Evolutionary conservation across 257 asterid species (phyloP), one percentile per base, ranked within the genome.

Genomic region (Plantago elongata): DNA sequence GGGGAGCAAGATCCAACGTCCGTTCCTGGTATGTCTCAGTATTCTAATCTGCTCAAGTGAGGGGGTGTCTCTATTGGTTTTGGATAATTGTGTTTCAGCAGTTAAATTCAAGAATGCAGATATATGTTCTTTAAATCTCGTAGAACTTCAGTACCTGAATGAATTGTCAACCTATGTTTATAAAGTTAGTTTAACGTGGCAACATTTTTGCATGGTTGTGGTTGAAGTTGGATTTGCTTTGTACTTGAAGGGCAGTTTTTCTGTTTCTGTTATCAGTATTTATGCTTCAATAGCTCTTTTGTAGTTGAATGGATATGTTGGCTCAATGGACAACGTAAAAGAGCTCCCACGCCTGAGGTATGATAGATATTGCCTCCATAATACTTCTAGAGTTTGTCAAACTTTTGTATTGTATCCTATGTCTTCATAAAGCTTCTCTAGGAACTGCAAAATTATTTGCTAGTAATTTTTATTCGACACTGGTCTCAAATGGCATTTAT

Each of bases 251-350:
- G 60, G 6, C 18, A 49, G 10, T 30, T 5, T 55, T 66, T 34
- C 16, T 57, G 68, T 47, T 64, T 56, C 51, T 56, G 66, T 68
- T 68, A 63, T 60, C 60, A 46, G 68, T 66, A 64, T 70, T 65
- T 71, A 69, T 72, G 69, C 64, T 69, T 71, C 64, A 65, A 60
- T 72, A 70, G 74, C 57, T 73, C 71, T 83, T 60, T 51, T 78
- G 66, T 82, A 91, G 99, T 93, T 79, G 99, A 93, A 80, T 93
- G 99, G 99, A 93, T 89, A 65, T 87, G 96, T 71, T 93, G 99
- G 99, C 78, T 93, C 72, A 93, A 87, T 77, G 99, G 99, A 72
- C 97, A 93, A 70, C 95, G 99, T 9, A 89, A 78, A 74, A 78
- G 40, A 58, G 92, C 95, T 79, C 99, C 96, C 49, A 87, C 96